Evolutionary conservation across 768 basidiomycete genomes (phyloP).

Genomic region (Tulasnella sp.): DNA sequence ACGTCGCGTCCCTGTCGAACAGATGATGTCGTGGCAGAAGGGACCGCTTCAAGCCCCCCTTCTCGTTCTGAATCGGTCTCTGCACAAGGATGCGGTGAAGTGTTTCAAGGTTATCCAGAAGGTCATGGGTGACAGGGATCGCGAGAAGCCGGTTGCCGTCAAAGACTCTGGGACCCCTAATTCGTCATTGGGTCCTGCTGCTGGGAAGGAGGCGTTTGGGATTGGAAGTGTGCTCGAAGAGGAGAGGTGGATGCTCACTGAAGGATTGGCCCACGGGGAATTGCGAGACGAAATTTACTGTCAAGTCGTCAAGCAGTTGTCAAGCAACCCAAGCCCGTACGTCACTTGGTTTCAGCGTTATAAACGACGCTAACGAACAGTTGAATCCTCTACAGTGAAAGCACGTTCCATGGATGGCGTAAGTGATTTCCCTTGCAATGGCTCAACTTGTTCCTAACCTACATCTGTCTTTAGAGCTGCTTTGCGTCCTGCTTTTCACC

Average conservation of each 20-base stretch:
- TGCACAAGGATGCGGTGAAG: conserved; percentile 75
- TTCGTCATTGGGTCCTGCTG: background rate
- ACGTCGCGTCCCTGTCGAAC: conserved; percentile 72
- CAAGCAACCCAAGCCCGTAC: conserved; percentile 72
- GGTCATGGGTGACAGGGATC: conserved; percentile 89
- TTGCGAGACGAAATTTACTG: conserved; percentile 91
- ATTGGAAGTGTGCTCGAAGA: conserved; percentile 56
- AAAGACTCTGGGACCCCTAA: conserved; percentile 35
- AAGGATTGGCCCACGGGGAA: conserved; percentile 76
- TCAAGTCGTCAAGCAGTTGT: conserved; percentile 88
- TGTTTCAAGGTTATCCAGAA: conserved; percentile 87
- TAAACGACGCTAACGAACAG: background rate
- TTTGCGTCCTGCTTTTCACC: conserved; percentile 85
- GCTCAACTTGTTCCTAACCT: background rate
- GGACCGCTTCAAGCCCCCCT: conserved; percentile 68
- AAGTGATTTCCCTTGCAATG: background rate
- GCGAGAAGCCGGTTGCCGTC: conserved; percentile 53
- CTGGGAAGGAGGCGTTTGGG: conserved; percentile 34
- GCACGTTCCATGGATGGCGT: conserved; percentile 85
- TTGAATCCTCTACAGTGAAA: conserved; percentile 47
- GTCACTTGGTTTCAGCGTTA: conserved; percentile 38
- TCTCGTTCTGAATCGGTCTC: conserved; percentile 59
- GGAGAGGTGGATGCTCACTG: conserved; percentile 77
- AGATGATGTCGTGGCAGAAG: conserved; percentile 93
- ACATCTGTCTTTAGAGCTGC: conserved; percentile 45